Base-by-base conservation (phyloP, 441 rosid species). In the Geranium incanum region DNA sequence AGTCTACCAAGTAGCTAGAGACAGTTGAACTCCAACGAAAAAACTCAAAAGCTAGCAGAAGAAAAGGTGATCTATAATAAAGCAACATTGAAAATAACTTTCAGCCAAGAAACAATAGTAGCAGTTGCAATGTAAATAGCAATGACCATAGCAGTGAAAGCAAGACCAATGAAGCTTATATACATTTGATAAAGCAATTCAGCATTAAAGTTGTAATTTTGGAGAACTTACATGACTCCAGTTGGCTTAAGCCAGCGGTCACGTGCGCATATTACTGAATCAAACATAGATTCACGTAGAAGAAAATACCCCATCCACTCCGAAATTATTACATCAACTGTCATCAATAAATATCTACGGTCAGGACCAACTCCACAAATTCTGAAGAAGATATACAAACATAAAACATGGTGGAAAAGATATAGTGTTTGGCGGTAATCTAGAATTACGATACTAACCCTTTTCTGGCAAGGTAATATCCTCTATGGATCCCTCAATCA, bases 261-360 rank as follows among this genome's bases (percentile, higher is more conserved):
- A 64, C 97, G 99, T 74, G 99, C 99, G 75, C 84, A 86, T 55
- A 94, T 92, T 69, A 94, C 99, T 0, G 99, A 94, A 86, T 94
- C 99, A 84, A 94, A 90, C 99, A 92, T 94, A 66, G 99, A 94
- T 76, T 94, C 99, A 1, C 99, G 94, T 63, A 92, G 84, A 73
- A 94, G 97, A 72, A 94, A 92, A 86, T 92, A 94, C 8, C 99
- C 99, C 99, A 94, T 94, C 99, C 99, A 94, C 88, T 94, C 99
- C 1, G 99, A 94, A 77, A 94, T 92, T 55, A 94, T 89, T 4
- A 94, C 95, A 82, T 94, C 99, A 84, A 94, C 99, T 92, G 89
- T 87, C 83, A 78, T 63, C 33, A 45, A 75, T 15, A 66, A 71
- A 66, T 67, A 68, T 37, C 21, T 19, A 39, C 59, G 1, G 70